Evolutionary conservation across 352 stramenopile genomes (phyloP).

Genomic region (Salisapilia sapeloensis): DNA sequence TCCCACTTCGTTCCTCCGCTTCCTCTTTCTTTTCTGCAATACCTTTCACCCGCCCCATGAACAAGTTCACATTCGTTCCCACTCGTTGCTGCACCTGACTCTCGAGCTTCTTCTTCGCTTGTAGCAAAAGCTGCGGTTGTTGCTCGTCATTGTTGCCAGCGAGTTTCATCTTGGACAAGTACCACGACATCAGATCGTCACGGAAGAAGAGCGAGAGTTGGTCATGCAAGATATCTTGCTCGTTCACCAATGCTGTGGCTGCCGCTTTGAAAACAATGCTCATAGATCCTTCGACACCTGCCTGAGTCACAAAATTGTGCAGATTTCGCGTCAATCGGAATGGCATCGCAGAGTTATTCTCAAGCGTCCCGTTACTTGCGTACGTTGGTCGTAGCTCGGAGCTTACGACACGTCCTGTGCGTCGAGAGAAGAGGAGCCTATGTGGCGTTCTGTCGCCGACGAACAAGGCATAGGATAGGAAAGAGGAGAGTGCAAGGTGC

Average conservation of each 20-base stretch:
- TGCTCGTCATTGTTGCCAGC: background rate
- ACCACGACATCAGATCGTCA: conserved; percentile 77
- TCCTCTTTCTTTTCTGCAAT: conserved; percentile 59
- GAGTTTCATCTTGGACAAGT: conserved; percentile 66
- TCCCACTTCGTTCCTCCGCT: conserved; percentile 36
- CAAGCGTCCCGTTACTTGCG: conserved; percentile 63
- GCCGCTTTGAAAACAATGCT: conserved; percentile 66
- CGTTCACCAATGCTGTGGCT: conserved; percentile 64
- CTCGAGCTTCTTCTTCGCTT: conserved; percentile 42
- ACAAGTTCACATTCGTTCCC: conserved; percentile 70
- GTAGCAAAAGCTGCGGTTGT: conserved; percentile 5
- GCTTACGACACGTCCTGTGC: conserved; percentile 62
- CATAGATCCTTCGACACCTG: conserved; percentile 75
- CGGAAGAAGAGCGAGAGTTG: conserved; percentile 81
- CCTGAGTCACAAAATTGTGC: conserved; percentile 73
- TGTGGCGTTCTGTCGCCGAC: conserved; percentile 74
- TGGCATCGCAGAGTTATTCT: conserved; percentile 66
- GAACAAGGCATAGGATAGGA: conserved; percentile 75
- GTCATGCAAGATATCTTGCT: conserved; percentile 73
- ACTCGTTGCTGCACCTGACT: conserved; percentile 71
- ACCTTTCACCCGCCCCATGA: conserved; percentile 62
- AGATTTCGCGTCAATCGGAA: conserved; percentile 83
- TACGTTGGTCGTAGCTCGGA: conserved; percentile 76
- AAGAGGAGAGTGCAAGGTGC: conserved; percentile 68
- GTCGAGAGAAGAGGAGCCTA: conserved; percentile 63